Evolutionary conservation across 805 yeast genomes (phyloP).

Genomic region (Yarrowia sp.): DNA sequence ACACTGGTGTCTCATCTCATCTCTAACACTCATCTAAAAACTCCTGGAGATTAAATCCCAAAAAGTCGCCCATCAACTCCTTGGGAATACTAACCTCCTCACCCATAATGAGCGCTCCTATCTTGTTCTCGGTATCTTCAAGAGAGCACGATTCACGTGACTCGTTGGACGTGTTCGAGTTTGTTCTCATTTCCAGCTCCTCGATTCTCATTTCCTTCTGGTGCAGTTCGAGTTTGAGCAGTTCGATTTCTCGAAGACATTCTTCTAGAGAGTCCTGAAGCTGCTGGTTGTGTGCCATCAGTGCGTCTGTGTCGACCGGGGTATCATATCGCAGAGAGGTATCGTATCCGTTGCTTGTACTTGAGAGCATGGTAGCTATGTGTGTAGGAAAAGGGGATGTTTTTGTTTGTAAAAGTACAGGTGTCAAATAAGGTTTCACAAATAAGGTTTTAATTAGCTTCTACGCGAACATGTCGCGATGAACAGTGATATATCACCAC

Average conservation of each 20-base stretch:
- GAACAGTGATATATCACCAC: no score
- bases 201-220: neutral
- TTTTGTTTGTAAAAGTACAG: neutral
- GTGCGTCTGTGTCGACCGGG: neutral
- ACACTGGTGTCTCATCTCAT: neutral
- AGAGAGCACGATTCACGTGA: no score
- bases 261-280: slow-evolving; percentile 1
- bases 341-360: slow-evolving; percentile 3
- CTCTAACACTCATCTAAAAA: neutral
- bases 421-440: neutral
- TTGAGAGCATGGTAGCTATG: slow-evolving; percentile 5
- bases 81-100: neutral
- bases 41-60: slow-evolving; percentile 12
- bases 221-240: slow-evolving; percentile 12
- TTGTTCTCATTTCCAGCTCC: neutral
- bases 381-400: neutral
- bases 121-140: neutral
- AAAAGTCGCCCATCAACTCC: neutral
- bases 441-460: no score
- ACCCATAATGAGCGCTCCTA: neutral
- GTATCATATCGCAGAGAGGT: slow-evolving; percentile 7
- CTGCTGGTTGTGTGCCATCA: slow-evolving; percentile 1
- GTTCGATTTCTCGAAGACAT: slow-evolving; percentile 10
- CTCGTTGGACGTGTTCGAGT: neutral
- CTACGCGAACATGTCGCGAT: no score